Percentiles rank a stretch among this genome's conserved stretches.
Conservation (phyloP, 306 rosid genomes). For the barrel medic (Medicago truncatula) region DNA sequence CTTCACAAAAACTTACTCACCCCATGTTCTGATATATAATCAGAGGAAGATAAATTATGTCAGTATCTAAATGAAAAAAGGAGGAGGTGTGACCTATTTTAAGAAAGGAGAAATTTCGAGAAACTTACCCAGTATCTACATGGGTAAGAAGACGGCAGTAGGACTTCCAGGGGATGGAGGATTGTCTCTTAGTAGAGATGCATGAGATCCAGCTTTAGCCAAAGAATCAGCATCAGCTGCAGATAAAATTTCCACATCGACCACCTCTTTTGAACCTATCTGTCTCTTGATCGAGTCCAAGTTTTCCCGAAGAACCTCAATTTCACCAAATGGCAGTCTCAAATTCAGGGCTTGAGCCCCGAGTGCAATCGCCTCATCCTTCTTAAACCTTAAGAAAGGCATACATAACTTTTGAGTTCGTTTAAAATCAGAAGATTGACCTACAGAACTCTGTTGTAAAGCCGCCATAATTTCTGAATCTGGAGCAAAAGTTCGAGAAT, state of each 20-base stretch:
- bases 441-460: slow-evolving; percentile 61
- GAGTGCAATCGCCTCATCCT: slow-evolving; percentile 69
- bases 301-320: slow-evolving; percentile 77
- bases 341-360: slow-evolving; percentile 80
- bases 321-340: slow-evolving; percentile 83
- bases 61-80: background rate
- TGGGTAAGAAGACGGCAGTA: slow-evolving; percentile 75
- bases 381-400: slow-evolving; percentile 90
- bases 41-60: slow-evolving; percentile 8
- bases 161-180: slow-evolving; percentile 93
- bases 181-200: slow-evolving; percentile 63
- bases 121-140: slow-evolving; percentile 45
- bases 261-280: slow-evolving; percentile 67
- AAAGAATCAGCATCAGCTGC: slow-evolving; percentile 60
- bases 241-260: slow-evolving; percentile 56
- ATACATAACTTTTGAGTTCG: slow-evolving; percentile 74
- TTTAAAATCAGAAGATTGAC: slow-evolving; percentile 64
- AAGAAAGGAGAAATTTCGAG: slow-evolving; percentile 12
- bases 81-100: background rate
- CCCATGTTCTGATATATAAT: background rate
- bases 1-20: background rate
- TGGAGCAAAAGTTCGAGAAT: slow-evolving; percentile 56
- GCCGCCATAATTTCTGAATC: slow-evolving; percentile 69
- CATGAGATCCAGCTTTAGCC: slow-evolving; percentile 71
- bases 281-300: slow-evolving; percentile 83